Conservation (phyloP, 768 basidiomycete genomes). For the Russula emetica region DNA sequence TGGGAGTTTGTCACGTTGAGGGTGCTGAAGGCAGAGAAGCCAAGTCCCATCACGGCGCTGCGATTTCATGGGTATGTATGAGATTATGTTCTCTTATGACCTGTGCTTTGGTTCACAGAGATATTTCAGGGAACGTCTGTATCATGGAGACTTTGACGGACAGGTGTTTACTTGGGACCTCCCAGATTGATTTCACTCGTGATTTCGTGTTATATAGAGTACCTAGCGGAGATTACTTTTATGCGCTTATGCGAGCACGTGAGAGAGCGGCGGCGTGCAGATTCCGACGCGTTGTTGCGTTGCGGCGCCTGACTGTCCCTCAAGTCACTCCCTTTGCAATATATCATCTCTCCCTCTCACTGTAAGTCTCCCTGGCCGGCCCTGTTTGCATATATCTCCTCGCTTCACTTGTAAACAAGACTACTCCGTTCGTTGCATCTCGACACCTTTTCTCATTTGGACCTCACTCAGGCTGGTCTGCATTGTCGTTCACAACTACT, state of each 20-base stretch:
- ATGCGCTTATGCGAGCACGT: slow-evolving; percentile 15
- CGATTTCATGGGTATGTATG: slow-evolving; percentile 68
- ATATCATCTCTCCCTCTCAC: slow-evolving; percentile 2
- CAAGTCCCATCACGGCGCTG: slow-evolving; percentile 58
- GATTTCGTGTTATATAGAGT: neutral
- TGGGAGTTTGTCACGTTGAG: slow-evolving; percentile 75
- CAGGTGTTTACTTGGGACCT: slow-evolving; percentile 55
- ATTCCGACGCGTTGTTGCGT: neutral
- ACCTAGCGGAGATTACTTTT: neutral
- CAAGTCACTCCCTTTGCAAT: slow-evolving; percentile 2
- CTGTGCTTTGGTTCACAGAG: neutral
- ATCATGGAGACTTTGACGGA: slow-evolving; percentile 62
- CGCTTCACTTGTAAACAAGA: neutral
- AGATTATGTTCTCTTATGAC: neutral
- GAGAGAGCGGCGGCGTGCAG: neutral
- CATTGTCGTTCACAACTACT: neutral
- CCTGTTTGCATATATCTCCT: neutral
- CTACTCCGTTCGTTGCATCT: neutral
- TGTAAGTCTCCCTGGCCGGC: neutral
- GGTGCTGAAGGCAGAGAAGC: slow-evolving; percentile 55
- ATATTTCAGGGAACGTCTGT: slow-evolving; percentile 49
- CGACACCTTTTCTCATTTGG: neutral
- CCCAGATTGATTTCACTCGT: no score
- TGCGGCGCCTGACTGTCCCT: neutral
- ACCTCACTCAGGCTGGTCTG: neutral